Base-by-base conservation (phyloP, 768 basidiomycete species). In the Trametes cinnabarina region DNA sequence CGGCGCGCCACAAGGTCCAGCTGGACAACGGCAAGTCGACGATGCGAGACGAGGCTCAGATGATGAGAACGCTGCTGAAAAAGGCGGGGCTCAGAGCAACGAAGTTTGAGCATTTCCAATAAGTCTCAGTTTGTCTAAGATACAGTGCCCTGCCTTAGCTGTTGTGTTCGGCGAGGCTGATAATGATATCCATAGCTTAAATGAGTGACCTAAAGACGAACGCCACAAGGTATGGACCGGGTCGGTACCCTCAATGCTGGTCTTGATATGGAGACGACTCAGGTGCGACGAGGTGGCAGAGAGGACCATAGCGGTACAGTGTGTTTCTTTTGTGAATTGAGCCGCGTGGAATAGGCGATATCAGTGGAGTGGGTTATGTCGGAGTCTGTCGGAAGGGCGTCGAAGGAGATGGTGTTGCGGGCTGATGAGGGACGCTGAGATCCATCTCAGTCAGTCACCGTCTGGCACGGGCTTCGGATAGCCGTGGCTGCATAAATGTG, bases 61-160 rank as follows among this genome's bases (percentile, higher is more conserved):
- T 63, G 60, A 77, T 86, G 75, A 39, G 53, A 55, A 66, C 74
- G 42, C 74, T 85, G 53, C 68, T 84, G 57, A 71, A 71, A 35
- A 73, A 74, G 61, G 67, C 86, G 47, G 73, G 76, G 6, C 71
- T 81, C 53, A 68, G 55, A 34, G 73, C 85, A 15, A 77, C 77
- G 15, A 74, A 69, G 65, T 78, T 85, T 55, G 76, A 73, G 62
- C 77, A 81, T 48, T 87, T 86, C 70, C 77, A 79, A 66, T 82
- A 60, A 43, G 10, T 5, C 42, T 14, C 26, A 32, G 30, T 26
- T 25, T 43, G 46, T 30, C 39, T 41, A 22, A 22, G 30, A 32
- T 32, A 32, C 30, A 32, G 30, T 32, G 30, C 30, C n/a, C n/a
- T n/a, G n/a, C n/a, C n/a, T n/a, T n/a, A n/a, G n/a, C n/a, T n/a